Conservation (phyloP, 1,284 basidiomycete genomes). For the Pisolithus thermaeus region DNA sequence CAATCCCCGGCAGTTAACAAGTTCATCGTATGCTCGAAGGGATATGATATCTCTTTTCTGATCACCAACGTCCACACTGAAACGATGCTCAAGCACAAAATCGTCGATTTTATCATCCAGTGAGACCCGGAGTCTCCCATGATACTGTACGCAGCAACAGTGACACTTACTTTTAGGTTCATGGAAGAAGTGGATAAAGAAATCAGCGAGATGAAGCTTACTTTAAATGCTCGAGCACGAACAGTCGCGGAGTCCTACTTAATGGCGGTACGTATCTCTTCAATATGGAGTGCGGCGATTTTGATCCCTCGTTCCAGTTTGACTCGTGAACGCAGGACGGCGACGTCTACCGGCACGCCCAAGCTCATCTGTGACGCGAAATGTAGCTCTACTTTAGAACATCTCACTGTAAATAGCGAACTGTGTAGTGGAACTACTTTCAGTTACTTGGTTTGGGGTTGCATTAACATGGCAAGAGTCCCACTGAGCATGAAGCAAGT, state of each 20-base stretch:
- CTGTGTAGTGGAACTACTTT: no score
- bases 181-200: conserved; percentile 98
- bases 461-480: no score
- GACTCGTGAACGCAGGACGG: not conserved
- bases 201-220: conserved; percentile 87
- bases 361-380: no score
- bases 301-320: not conserved
- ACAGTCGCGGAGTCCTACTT: conserved; percentile 94
- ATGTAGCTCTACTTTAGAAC: no score
- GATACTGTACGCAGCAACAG: not conserved
- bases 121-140: conserved; percentile 28
- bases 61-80: conserved; percentile 97
- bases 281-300: conserved; percentile 4
- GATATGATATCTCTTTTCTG: conserved; percentile 98
- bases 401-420: no score
- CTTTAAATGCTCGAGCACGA: conserved; percentile 92
- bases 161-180: conserved; percentile 49
- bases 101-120: conserved; percentile 99
- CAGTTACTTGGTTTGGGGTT: no score
- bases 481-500: not conserved
- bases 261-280: conserved; percentile 51
- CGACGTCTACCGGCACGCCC: no score
- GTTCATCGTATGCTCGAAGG: conserved; percentile 41
- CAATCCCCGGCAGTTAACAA: conserved; percentile 1
- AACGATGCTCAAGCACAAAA: conserved; percentile 98